phyloP scores from a whole-genome alignment of 495 filamentous ascomycete genomes.

The Lasiosphaeria miniovina region DNA sequence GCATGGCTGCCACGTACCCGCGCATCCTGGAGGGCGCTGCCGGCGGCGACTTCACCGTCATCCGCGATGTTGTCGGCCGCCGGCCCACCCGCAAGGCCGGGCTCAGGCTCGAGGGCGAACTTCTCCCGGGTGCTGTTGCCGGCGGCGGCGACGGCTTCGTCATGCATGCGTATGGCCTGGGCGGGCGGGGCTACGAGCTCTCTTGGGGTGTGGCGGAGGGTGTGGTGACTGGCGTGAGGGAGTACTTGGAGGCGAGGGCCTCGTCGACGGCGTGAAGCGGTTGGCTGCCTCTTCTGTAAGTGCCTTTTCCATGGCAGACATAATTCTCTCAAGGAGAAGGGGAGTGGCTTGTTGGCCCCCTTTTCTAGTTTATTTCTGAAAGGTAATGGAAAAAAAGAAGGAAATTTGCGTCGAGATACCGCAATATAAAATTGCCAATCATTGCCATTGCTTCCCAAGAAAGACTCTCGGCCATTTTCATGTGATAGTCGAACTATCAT shows the following conservation, averaged over 20 bases:
- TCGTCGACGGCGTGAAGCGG: too few species aligned
- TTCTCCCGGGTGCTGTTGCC: slow-evolving; percentile 1
- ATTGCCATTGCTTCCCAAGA: too few species aligned
- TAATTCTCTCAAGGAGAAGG: too few species aligned
- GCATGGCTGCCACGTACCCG: slow-evolving; percentile 38
- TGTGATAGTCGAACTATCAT: too few species aligned
- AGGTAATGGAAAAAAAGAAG: too few species aligned
- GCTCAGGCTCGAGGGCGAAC: slow-evolving; percentile 43
- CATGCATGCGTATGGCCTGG: slow-evolving; percentile 63
- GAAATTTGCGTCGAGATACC: too few species aligned
- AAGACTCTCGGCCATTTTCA: too few species aligned
- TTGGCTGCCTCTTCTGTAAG: too few species aligned
- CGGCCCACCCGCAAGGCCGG: slow-evolving; percentile 43
- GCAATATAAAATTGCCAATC: too few species aligned
- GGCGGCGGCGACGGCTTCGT: slow-evolving; percentile 34
- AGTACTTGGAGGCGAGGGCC: slow-evolving; percentile 15
- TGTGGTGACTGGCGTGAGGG: slow-evolving; percentile 32
- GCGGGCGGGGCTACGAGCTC: slow-evolving; percentile 57
- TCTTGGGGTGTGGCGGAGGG: slow-evolving; percentile 47
- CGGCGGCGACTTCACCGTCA: slow-evolving; percentile 30
- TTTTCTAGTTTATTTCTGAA: too few species aligned
- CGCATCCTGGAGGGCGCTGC: slow-evolving; percentile 28
- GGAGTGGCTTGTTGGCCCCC: too few species aligned
- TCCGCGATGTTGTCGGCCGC: slow-evolving; percentile 45
- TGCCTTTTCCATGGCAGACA: too few species aligned